phyloP scores from a whole-genome alignment of 2,329 filamentous ascomycete genomes.

The Ceratocystis alfenasii region DNA sequence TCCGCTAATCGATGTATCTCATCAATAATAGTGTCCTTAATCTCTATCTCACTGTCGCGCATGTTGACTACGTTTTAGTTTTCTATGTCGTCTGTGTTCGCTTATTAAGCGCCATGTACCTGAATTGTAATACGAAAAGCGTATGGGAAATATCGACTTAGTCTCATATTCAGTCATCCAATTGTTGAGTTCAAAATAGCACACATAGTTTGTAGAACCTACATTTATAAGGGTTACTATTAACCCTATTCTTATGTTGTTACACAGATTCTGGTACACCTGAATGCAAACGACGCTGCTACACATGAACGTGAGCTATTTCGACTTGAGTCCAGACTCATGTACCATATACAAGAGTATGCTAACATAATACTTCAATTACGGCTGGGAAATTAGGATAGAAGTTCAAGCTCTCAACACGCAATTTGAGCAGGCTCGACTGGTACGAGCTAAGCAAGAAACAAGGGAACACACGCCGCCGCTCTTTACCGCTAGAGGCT shows the following conservation, averaged over 20 bases:
- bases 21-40: no score
- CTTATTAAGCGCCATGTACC: no score
- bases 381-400: not conserved
- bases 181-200: no score
- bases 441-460: constrained; percentile 15
- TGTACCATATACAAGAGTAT: not conserved
- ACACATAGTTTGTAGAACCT: no score
- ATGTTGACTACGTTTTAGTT: no score
- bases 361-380: not conserved
- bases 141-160: no score
- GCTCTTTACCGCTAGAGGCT: not conserved
- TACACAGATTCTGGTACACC: not conserved
- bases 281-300: not conserved
- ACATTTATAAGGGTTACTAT: not conserved
- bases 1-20: no score
- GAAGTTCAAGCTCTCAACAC: not conserved
- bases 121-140: no score
- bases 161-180: no score
- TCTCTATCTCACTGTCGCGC: no score
- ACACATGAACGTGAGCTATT: not conserved
- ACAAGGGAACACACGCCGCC: not conserved
- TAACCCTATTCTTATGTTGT: not conserved
- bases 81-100: no score
- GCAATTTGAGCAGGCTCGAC: constrained; percentile 9
- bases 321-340: not conserved